These are phyloP conservation scores for Ophiorrhiza pumila DNA, from an alignment of 257 asterid genomes.

Conservation along the genomic window DNA sequence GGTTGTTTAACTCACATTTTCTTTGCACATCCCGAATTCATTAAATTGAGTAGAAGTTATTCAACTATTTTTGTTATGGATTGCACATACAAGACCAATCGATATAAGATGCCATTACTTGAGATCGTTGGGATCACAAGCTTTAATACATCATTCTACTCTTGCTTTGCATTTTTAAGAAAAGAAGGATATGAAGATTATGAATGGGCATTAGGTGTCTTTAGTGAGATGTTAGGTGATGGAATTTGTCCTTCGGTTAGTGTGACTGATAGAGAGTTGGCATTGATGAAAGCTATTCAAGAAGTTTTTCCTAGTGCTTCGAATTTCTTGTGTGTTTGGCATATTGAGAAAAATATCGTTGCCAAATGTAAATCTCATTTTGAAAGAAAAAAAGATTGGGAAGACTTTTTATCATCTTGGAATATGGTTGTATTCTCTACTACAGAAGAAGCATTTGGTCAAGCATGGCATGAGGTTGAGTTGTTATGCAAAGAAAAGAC, in stretches of 20 bases:
- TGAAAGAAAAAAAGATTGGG: background rate
- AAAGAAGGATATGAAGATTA: background rate
- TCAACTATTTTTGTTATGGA: background rate
- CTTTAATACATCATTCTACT: slow-evolving; percentile 1
- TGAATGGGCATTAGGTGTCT: background rate
- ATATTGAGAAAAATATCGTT: background rate
- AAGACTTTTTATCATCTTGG: background rate
- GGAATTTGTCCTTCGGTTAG: background rate
- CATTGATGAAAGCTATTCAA: background rate
- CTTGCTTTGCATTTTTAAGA: background rate
- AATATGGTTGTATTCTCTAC: background rate
- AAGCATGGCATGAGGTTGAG: background rate
- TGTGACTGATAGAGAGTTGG: background rate
- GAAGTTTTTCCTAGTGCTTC: background rate
- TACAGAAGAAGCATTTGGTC: background rate
- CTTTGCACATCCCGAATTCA: background rate
- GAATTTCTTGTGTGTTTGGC: background rate
- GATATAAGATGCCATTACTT: slow-evolving; percentile 2
- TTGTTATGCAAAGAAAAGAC: background rate
- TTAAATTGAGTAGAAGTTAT: slow-evolving; percentile 2
- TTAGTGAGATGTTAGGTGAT: background rate
- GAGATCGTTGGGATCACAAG: slow-evolving; percentile 7
- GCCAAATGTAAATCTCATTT: background rate
- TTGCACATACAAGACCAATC: slow-evolving; percentile 7
- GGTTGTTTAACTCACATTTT: background rate